Evolutionary conservation across 1,284 basidiomycete species (phyloP).

Genomic region (Inonotus obliquus): DNA sequence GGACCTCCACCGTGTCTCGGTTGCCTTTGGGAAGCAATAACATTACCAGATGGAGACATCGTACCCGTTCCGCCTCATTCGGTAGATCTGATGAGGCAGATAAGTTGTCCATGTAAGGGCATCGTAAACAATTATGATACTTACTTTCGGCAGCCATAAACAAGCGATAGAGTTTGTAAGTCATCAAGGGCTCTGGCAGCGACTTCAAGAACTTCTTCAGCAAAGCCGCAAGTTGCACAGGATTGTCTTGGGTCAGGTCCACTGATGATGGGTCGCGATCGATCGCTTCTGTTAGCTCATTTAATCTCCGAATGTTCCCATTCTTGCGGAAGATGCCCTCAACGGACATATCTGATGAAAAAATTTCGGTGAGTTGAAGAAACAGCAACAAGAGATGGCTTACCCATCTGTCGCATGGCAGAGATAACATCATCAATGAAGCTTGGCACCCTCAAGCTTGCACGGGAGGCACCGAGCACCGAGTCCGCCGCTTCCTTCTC

Average conservation of each 20-base stretch:
- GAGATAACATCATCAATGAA: slow-evolving; percentile 98
- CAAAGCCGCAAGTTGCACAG: slow-evolving; percentile 94
- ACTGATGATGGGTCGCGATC: slow-evolving; percentile 90
- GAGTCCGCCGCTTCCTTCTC: slow-evolving; percentile 95
- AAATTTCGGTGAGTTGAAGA: neutral
- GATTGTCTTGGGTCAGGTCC: slow-evolving; percentile 91
- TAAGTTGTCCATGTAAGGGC: neutral
- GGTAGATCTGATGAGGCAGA: slow-evolving; percentile 54
- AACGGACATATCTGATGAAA: slow-evolving; percentile 83
- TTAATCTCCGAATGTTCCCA: slow-evolving; percentile 92
- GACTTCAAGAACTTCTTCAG: slow-evolving; percentile 97
- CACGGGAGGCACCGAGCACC: slow-evolving; percentile 82
- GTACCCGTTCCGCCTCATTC: slow-evolving; percentile 73
- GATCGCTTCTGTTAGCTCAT: slow-evolving; percentile 87
- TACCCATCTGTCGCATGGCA: slow-evolving; percentile 99
- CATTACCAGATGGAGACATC: slow-evolving; percentile 83
- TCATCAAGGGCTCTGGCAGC: slow-evolving; percentile 93
- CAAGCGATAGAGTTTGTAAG: slow-evolving; percentile 88
- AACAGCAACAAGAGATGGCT: slow-evolving; percentile 29
- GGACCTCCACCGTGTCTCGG: slow-evolving; percentile 95
- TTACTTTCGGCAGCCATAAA: slow-evolving; percentile 86
- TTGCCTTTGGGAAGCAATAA: slow-evolving; percentile 89
- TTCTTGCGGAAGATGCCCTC: slow-evolving; percentile 99
- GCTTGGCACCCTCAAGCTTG: slow-evolving; percentile 85
- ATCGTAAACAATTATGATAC: slow-evolving; percentile 29